Evolutionary conservation across 768 basidiomycete species (phyloP).

Genomic region (Hypholoma sublateritium): DNA sequence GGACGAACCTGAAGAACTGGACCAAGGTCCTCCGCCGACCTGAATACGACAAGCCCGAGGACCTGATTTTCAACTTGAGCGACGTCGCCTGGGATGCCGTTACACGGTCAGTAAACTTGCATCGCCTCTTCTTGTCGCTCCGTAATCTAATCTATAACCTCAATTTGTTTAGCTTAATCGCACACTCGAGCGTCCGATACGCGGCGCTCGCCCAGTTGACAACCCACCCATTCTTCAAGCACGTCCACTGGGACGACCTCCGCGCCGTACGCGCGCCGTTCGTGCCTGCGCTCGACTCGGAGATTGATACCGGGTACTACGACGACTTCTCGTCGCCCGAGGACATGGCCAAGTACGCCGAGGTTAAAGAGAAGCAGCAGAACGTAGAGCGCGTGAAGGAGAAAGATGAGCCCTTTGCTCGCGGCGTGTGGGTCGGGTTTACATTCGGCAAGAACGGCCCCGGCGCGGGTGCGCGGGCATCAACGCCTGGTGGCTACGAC

Average conservation of each 20-base stretch:
- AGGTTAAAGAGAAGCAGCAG: slow-evolving; percentile 94
- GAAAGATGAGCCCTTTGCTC: slow-evolving; percentile 68
- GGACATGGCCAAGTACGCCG: slow-evolving; percentile 99
- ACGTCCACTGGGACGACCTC: slow-evolving; percentile 75
- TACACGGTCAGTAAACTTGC: slow-evolving; percentile 55
- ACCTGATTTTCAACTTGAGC: slow-evolving; percentile 92
- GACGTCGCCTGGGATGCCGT: slow-evolving; percentile 96
- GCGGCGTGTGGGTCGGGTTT: slow-evolving; percentile 91
- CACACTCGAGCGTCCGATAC: slow-evolving; percentile 81
- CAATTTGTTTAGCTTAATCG: slow-evolving; percentile 53
- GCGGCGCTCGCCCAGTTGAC: slow-evolving; percentile 71
- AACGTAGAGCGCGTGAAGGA: slow-evolving; percentile 93
- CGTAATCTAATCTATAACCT: slow-evolving; percentile 2
- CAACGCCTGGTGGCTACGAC: slow-evolving; percentile 39
- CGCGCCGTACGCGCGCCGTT: slow-evolving; percentile 82
- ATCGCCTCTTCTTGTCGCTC: not conserved
- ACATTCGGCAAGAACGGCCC: slow-evolving; percentile 90
- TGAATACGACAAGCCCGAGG: slow-evolving; percentile 93
- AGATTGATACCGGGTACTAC: slow-evolving; percentile 94
- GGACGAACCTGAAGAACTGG: slow-evolving; percentile 99
- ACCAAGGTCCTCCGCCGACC: slow-evolving; percentile 87
- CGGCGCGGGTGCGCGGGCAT: slow-evolving; percentile 38
- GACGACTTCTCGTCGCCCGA: slow-evolving; percentile 86
- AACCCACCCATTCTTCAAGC: slow-evolving; percentile 80
- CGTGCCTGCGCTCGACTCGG: slow-evolving; percentile 91